Percentiles rank a stretch among this genome's conserved stretches.
Conservation (phyloP, 352 stramenopile genomes). For the Pythium aquatile region DNA sequence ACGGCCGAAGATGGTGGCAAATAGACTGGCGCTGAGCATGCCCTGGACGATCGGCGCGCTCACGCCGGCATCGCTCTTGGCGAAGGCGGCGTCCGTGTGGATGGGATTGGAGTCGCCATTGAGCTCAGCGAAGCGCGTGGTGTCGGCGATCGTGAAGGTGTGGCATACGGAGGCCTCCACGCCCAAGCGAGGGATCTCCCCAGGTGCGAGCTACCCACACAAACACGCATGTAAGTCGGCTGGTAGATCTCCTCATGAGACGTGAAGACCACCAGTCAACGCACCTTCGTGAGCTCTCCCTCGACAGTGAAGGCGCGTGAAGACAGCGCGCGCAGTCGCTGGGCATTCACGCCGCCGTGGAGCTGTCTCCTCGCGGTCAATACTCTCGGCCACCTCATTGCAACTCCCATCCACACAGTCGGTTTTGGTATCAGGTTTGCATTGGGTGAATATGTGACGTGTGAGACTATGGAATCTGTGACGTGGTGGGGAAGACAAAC, state of each 20-base stretch:
- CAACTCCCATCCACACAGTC: conserved; percentile 4
- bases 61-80: conserved; percentile 23
- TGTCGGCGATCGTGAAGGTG: conserved; percentile 62
- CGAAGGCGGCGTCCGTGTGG: conserved; percentile 57
- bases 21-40: conserved; percentile 77
- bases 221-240: neutral
- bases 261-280: neutral
- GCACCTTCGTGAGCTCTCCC: conserved; percentile 28
- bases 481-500: conserved; percentile 16
- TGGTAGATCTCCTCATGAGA: neutral
- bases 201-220: conserved; percentile 40
- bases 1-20: conserved; percentile 79
- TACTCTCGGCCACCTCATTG: neutral
- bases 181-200: conserved; percentile 47
- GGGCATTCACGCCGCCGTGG: neutral
- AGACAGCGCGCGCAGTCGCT: conserved; percentile 1
- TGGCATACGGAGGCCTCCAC: conserved; percentile 59
- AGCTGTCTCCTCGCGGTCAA: neutral
- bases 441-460: conserved; percentile 3
- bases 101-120: conserved; percentile 79
- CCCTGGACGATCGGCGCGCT: conserved; percentile 67
- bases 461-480: conserved; percentile 4
- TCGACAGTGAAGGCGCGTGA: conserved; percentile 24
- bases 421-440: neutral
- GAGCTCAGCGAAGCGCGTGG: conserved; percentile 53